Percentiles rank a stretch among this genome's conserved stretches.
Evolutionary conservation across 1,284 basidiomycete species (phyloP).

Genomic region (Microbotryum scabiosae): DNA sequence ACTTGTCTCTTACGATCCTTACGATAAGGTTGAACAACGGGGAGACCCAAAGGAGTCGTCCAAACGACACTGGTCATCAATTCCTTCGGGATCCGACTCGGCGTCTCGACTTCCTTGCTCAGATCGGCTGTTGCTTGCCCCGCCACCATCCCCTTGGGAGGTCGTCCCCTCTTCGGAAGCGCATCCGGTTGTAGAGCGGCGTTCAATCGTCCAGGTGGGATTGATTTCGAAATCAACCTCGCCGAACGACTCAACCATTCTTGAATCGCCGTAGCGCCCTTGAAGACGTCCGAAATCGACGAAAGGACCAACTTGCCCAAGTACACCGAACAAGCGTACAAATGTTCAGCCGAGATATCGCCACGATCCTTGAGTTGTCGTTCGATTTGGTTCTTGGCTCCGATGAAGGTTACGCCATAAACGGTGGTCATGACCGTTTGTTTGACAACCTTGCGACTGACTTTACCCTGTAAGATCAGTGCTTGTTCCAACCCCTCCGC

Average conservation of each 20-base stretch:
- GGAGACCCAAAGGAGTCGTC: conserved; percentile 89
- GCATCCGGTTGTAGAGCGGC: conserved; percentile 38
- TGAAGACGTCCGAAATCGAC: conserved; percentile 88
- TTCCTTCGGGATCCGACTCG: conserved; percentile 57
- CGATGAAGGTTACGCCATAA: conserved; percentile 93
- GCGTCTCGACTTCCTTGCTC: conserved; percentile 21
- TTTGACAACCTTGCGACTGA: conserved; percentile 93
- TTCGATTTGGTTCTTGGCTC: conserved; percentile 91
- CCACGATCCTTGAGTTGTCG: conserved; percentile 71
- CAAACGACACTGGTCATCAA: conserved; percentile 95
- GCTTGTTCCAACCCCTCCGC: conserved; percentile 53
- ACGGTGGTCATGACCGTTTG: conserved; percentile 99
- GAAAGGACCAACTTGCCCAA: conserved; percentile 48
- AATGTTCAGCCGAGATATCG: conserved; percentile 62
- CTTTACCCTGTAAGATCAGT: conserved; percentile 61
- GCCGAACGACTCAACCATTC: conserved; percentile 80
- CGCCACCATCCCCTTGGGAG: neutral
- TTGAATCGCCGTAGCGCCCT: conserved; percentile 83
- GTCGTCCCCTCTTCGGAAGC: conserved; percentile 3
- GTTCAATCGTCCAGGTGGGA: conserved; percentile 64
- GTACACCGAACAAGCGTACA: conserved; percentile 71
- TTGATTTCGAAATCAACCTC: conserved; percentile 76
- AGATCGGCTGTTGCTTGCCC: conserved; percentile 19
- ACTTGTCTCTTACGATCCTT: conserved; percentile 70
- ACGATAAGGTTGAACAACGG: conserved; percentile 94